These are phyloP conservation scores for Tetrastigma voinierianum DNA, from an alignment of 164 flowering plant genomes.

Conservation along the genomic window DNA sequence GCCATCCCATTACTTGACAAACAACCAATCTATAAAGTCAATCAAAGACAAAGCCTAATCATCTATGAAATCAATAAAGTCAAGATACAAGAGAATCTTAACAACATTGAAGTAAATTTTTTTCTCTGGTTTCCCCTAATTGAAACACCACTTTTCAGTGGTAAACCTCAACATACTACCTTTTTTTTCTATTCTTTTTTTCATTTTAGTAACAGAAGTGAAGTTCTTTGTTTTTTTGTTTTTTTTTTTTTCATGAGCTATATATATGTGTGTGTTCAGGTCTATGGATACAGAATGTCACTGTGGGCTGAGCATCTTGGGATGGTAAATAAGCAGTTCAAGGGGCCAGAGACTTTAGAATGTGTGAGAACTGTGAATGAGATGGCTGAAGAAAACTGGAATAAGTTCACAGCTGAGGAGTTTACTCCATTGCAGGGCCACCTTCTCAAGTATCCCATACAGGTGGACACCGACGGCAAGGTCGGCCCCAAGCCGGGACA, in stretches of 20 bases:
- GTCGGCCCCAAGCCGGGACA: slow-evolving; percentile 53
- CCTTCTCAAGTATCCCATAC: slow-evolving; percentile 74
- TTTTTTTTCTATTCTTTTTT: no score
- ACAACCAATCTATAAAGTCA: no score
- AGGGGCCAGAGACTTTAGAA: slow-evolving; percentile 56
- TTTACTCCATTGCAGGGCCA: slow-evolving; percentile 56
- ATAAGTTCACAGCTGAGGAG: slow-evolving; percentile 34
- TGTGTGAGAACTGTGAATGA: slow-evolving; percentile 64
- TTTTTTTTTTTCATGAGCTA: background rate
- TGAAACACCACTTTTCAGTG: no score
- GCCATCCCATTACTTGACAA: no score
- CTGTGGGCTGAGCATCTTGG: slow-evolving; percentile 91
- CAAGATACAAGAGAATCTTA: no score
- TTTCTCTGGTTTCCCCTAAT: background rate
- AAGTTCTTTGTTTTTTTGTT: no score
- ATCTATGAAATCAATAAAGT: no score
- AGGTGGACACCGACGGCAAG: slow-evolving; percentile 63
- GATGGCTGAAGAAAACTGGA: slow-evolving; percentile 76
- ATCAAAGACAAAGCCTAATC: no score
- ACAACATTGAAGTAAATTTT: no score
- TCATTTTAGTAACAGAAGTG: background rate
- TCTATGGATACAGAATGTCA: slow-evolving; percentile 86
- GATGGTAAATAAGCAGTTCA: slow-evolving; percentile 23
- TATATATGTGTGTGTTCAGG: slow-evolving; percentile 44
- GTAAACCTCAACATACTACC: no score